These are phyloP conservation scores for Rubia occidens DNA, from an alignment of 305 asterid genomes.

Conservation along the genomic window DNA sequence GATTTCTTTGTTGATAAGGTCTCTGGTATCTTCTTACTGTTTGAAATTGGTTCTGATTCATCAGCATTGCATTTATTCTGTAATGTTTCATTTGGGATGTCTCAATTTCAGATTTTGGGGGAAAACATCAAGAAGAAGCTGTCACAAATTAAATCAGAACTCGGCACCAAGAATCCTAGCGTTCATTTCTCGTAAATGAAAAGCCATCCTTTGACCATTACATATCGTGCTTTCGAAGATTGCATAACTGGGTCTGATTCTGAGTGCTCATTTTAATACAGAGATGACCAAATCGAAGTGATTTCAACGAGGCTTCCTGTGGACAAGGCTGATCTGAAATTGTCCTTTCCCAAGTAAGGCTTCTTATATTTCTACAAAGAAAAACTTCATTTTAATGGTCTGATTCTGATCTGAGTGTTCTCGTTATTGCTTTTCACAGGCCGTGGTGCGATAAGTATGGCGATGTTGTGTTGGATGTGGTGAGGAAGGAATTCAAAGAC, in stretches of 20 bases:
- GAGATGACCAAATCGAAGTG: constrained; percentile 66
- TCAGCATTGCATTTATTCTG: neutral
- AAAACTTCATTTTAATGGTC: neutral
- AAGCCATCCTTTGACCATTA: neutral
- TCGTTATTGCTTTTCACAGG: constrained; percentile 23
- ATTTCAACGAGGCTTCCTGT: constrained; percentile 73
- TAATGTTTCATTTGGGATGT: neutral
- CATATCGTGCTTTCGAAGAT: neutral
- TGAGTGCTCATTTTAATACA: constrained; percentile 7
- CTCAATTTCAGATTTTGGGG: constrained; percentile 43
- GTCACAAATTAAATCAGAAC: constrained; percentile 36
- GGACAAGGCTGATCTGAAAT: constrained; percentile 52
- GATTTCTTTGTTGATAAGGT: constrained; percentile 84
- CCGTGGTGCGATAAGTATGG: constrained; percentile 61
- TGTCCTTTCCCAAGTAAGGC: constrained; percentile 52
- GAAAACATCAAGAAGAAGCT: constrained; percentile 60
- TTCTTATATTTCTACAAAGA: neutral
- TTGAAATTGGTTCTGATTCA: neutral
- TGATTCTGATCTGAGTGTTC: constrained; percentile 1
- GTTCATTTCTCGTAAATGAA: constrained; percentile 41
- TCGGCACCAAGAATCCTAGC: constrained; percentile 21
- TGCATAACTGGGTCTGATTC: neutral
- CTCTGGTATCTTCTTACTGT: neutral
- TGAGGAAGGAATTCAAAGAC: constrained; percentile 62
- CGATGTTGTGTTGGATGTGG: constrained; percentile 55